Evolutionary conservation across 2,329 filamentous ascomycete genomes (phyloP).

Genomic region (Ophidiomyces ophidiicola): DNA sequence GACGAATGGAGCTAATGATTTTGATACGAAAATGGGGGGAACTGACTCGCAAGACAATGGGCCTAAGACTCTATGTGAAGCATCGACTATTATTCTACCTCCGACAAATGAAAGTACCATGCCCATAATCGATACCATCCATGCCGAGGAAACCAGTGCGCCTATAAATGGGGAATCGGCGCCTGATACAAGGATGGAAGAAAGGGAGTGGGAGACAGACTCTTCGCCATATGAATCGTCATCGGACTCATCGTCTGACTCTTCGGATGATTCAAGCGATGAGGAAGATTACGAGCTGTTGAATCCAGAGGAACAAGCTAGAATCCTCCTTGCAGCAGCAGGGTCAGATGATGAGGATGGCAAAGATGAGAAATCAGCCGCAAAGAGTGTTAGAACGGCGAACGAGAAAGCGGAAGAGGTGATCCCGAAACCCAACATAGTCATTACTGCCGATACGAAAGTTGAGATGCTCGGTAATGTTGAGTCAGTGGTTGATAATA

Average conservation of each 20-base stretch:
- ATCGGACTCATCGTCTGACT: slow-evolving; percentile 37
- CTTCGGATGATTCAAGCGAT: slow-evolving; percentile 51
- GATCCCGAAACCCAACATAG: slow-evolving; percentile 62
- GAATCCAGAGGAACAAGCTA: slow-evolving; percentile 68
- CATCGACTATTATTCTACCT: neutral
- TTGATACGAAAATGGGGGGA: slow-evolving; percentile 2
- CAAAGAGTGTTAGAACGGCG: slow-evolving; percentile 56
- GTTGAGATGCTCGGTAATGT: slow-evolving; percentile 65
- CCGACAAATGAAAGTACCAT: neutral
- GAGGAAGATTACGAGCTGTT: slow-evolving; percentile 58
- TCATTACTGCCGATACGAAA: slow-evolving; percentile 63
- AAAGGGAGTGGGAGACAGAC: slow-evolving; percentile 73
- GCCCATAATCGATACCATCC: slow-evolving; percentile 2
- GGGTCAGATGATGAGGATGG: slow-evolving; percentile 72
- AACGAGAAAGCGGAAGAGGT: slow-evolving; percentile 60
- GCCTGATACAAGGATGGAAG: slow-evolving; percentile 21
- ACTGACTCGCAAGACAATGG: neutral
- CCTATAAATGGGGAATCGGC: slow-evolving; percentile 2
- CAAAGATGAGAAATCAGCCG: slow-evolving; percentile 34
- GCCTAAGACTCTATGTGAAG: neutral
- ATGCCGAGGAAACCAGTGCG: too few relatives aligned
- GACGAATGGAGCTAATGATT: neutral
- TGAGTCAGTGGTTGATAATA: slow-evolving; percentile 65
- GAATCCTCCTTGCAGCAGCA: slow-evolving; percentile 68
- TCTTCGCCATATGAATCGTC: slow-evolving; percentile 64